Percentiles rank a stretch among this genome's conserved stretches.
phyloP scores from a whole-genome alignment of 164 flowering plant genomes.

The Annona squamosa region DNA sequence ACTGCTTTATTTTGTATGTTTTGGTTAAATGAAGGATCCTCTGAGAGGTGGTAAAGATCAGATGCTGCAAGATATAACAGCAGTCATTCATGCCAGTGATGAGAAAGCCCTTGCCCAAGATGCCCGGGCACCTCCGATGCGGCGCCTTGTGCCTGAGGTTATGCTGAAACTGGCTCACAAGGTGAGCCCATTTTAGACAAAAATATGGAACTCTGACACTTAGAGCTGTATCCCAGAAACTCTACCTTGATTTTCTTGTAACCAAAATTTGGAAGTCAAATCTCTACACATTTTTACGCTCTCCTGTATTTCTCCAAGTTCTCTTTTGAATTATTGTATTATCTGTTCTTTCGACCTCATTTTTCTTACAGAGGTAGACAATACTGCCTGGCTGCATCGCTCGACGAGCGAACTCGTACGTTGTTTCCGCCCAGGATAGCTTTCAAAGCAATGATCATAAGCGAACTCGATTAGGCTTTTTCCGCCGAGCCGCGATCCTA shows the following conservation, averaged over 20 bases:
- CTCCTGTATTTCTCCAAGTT: no score
- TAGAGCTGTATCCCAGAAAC: not conserved
- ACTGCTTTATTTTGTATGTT: not conserved
- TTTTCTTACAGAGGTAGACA: no score
- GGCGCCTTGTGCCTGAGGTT: slow-evolving; percentile 74
- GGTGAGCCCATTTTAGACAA: slow-evolving; percentile 68
- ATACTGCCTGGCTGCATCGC: no score
- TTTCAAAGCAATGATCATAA: no score
- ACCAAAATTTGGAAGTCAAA: not conserved
- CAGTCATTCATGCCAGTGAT: slow-evolving; percentile 55
- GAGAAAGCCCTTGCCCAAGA: slow-evolving; percentile 47
- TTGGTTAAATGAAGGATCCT: slow-evolving; percentile 59
- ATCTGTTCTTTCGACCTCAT: no score
- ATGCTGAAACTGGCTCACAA: slow-evolving; percentile 57
- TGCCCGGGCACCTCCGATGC: slow-evolving; percentile 48
- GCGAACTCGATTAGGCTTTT: no score
- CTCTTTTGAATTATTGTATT: no score
- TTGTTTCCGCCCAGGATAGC: no score
- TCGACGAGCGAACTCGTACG: no score
- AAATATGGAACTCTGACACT: not conserved
- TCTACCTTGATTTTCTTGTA: not conserved
- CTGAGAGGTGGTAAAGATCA: slow-evolving; percentile 84
- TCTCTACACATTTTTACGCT: not conserved
- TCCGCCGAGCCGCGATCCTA: no score
- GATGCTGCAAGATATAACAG: slow-evolving; percentile 54